These are phyloP conservation scores for Setaria italica DNA, from an alignment of 202 grass and related monocot species.

Conservation along the genomic window DNA sequence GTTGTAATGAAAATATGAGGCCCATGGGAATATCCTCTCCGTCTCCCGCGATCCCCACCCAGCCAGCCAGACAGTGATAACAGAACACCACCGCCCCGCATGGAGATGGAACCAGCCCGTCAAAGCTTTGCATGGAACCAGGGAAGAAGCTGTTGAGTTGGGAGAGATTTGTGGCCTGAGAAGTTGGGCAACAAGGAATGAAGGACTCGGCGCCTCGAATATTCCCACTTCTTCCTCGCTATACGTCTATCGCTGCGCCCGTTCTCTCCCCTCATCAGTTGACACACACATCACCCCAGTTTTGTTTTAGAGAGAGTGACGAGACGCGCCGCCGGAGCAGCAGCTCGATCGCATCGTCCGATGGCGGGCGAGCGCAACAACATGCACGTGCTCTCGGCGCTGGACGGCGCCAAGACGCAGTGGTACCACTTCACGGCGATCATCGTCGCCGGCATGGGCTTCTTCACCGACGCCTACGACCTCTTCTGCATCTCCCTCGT, in stretches of 20 bases:
- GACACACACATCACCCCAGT: neutral
- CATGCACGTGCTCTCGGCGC: conserved; percentile 37
- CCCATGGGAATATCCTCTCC: too few species aligned
- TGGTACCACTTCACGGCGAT: conserved; percentile 43
- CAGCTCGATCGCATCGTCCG: neutral
- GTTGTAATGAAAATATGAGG: too few species aligned
- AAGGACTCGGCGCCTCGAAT: conserved; percentile 23
- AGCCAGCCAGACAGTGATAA: too few species aligned
- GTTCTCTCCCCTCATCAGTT: neutral
- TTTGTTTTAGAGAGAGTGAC: neutral
- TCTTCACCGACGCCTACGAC: conserved; percentile 86
- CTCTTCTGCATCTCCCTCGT: conserved; percentile 94
- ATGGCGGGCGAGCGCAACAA: conserved; percentile 37
- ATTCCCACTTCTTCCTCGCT: conserved; percentile 16
- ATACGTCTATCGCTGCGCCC: conserved; percentile 13
- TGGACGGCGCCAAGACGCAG: conserved; percentile 42
- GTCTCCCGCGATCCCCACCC: too few species aligned
- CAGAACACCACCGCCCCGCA: neutral
- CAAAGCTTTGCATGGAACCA: conserved; percentile 29
- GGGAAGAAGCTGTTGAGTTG: conserved; percentile 11
- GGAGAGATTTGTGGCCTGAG: conserved; percentile 18
- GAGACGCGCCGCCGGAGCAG: neutral
- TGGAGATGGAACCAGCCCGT: neutral
- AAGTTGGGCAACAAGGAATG: conserved; percentile 17
- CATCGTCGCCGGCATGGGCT: conserved; percentile 71